A percentile compares a stretch with the other conserved stretches of the same genome.
These are phyloP conservation scores for Coffea canephora DNA, from an alignment of 257 asterid genomes.

Conservation along the genomic window DNA sequence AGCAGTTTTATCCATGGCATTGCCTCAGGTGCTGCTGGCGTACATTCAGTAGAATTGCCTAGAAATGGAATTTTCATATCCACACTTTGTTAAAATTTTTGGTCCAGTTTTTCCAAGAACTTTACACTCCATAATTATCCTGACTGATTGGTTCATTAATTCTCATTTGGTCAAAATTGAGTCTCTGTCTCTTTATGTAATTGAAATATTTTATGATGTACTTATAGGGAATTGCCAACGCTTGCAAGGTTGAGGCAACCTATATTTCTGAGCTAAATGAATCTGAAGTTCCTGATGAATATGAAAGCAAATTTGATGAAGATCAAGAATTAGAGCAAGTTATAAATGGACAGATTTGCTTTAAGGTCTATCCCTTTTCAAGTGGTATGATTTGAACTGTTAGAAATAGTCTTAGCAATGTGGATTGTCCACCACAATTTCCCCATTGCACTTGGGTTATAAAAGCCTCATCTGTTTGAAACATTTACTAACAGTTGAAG, in stretches of 20 bases:
- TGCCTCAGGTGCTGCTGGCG: too few relatives aligned
- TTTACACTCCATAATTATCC: not conserved
- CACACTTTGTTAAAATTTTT: not conserved
- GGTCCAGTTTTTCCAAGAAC: not conserved
- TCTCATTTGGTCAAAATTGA: not conserved
- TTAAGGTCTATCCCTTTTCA: conserved; percentile 83
- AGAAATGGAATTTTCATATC: not conserved
- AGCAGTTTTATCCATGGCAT: too few relatives aligned
- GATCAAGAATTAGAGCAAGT: conserved; percentile 85
- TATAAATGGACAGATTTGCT: conserved; percentile 73
- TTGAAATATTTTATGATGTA: conserved; percentile 15
- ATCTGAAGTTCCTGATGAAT: conserved; percentile 68
- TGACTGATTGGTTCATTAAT: not conserved
- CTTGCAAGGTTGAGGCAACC: conserved; percentile 68
- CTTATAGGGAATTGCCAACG: conserved; percentile 74
- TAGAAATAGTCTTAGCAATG: conserved; percentile 2
- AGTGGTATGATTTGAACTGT: conserved; percentile 54
- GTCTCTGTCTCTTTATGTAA: not conserved
- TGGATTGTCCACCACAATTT: not conserved
- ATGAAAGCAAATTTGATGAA: conserved; percentile 59
- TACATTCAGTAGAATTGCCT: not conserved
- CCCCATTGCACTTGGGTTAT: not conserved
- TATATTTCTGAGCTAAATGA: conserved; percentile 59
- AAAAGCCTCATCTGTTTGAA: not conserved
- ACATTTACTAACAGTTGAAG: not conserved